Evolutionary conservation across 2,329 filamentous ascomycete genomes (phyloP).

Genomic region (Paracamarosporium sp.): DNA sequence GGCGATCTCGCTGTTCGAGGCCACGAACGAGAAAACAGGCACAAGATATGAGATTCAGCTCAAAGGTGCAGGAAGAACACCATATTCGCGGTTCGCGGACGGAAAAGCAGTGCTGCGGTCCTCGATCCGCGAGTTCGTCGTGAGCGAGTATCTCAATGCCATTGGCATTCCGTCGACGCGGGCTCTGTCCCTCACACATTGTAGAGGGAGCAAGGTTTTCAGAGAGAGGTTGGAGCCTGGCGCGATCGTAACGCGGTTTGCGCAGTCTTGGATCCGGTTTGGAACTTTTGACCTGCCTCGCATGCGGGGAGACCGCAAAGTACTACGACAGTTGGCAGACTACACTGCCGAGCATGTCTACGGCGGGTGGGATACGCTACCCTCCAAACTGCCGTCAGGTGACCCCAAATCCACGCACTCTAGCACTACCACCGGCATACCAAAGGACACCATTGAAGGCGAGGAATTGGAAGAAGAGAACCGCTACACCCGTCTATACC

Average conservation of each 20-base stretch:
- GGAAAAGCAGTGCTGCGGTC: conserved; percentile 92
- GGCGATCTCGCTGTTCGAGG: conserved; percentile 93
- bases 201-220: conserved; percentile 62
- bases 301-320: conserved; percentile 76
- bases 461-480: conserved; percentile 76
- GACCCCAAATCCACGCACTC: conserved; percentile 58
- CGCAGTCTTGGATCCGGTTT: conserved; percentile 87
- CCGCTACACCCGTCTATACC: conserved; percentile 83
- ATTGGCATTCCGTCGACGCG: conserved; percentile 86
- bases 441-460: conserved; percentile 69
- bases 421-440: conserved; percentile 55
- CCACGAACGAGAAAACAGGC: conserved; percentile 75
- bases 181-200: conserved; percentile 80
- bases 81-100: conserved; percentile 95
- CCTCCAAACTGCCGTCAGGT: conserved; percentile 59
- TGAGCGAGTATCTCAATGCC: conserved; percentile 87
- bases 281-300: conserved; percentile 96
- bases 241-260: conserved; percentile 90
- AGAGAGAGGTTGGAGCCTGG: conserved; percentile 87
- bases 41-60: conserved; percentile 87
- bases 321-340: conserved; percentile 76
- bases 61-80: conserved; percentile 91
- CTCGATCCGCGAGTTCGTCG: conserved; percentile 92
- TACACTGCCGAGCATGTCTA: conserved; percentile 91
- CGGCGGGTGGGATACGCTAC: conserved; percentile 84